A percentile compares a stretch with the other conserved stretches of the same genome.
phyloP scores from a whole-genome alignment of 2,329 filamentous ascomycete genomes.

The Fusarium sp. region DNA sequence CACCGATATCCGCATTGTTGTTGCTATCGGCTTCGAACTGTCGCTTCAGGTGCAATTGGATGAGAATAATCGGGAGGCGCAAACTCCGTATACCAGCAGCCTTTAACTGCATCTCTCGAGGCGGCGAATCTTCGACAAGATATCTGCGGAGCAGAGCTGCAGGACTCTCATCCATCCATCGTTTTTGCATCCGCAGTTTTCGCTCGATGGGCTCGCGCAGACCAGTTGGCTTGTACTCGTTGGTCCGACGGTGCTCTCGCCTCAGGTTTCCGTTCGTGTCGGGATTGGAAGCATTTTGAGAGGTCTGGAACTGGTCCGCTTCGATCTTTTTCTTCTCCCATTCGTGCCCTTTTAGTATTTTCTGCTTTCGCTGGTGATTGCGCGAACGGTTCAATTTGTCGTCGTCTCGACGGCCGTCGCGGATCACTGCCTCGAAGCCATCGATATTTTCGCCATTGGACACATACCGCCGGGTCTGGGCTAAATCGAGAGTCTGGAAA shows the following conservation, averaged over 20 bases:
- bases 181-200: constrained; percentile 36
- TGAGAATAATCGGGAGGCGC: constrained; percentile 49
- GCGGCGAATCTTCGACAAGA: constrained; percentile 20
- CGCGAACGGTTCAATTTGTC: background rate
- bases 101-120: constrained; percentile 27
- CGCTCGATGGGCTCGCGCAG: constrained; percentile 33
- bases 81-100: constrained; percentile 45
- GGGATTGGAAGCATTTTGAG: background rate
- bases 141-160: constrained; percentile 45
- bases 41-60: constrained; percentile 50
- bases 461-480: constrained; percentile 14
- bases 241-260: background rate
- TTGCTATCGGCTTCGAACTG: constrained; percentile 32
- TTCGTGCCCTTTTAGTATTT: background rate
- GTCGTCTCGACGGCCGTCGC: constrained; percentile 9
- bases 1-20: constrained; percentile 32
- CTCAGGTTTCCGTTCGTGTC: background rate
- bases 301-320: background rate
- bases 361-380: constrained; percentile 14
- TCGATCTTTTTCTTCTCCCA: background rate
- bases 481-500: constrained; percentile 19
- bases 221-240: background rate
- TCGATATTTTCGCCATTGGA: constrained; percentile 18
- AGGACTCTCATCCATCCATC: constrained; percentile 43
- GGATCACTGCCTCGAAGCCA: constrained; percentile 18